Evolutionary conservation across 1,284 basidiomycete genomes (phyloP).

Genomic region (Austropuccinia psidii): DNA sequence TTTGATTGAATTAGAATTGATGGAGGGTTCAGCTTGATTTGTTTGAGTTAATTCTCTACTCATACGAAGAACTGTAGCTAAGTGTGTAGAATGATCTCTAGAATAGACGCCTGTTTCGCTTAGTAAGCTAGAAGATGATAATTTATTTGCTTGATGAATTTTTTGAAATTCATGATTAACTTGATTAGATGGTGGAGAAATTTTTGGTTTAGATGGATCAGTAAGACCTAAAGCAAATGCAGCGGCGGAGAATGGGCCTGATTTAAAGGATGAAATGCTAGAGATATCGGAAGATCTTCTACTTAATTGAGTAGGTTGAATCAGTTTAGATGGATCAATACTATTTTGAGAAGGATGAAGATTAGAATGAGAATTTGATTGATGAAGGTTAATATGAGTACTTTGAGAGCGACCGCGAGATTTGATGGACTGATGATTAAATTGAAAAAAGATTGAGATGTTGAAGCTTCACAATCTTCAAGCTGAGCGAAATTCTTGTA

Average conservation of each 20-base stretch:
- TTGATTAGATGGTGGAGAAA: neutral
- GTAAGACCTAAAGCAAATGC: slow-evolving; percentile 29
- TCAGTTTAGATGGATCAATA: too few species aligned
- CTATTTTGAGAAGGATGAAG: too few species aligned
- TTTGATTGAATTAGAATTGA: too few species aligned
- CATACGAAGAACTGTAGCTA: slow-evolving; percentile 31
- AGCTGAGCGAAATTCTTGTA: too few species aligned
- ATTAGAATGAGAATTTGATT: too few species aligned
- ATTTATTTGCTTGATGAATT: neutral
- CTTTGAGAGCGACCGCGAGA: too few species aligned
- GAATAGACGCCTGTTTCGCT: neutral
- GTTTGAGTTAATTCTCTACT: slow-evolving; percentile 32
- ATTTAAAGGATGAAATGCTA: slow-evolving; percentile 9
- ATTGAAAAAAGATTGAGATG: too few species aligned
- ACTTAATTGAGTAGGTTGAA: too few species aligned
- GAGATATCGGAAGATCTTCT: neutral
- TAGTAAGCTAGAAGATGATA: slow-evolving; percentile 24
- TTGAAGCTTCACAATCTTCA: too few species aligned
- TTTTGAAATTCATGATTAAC: neutral
- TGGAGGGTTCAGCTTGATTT: neutral
- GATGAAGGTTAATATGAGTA: too few species aligned
- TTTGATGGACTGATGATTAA: too few species aligned
- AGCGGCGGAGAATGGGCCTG: slow-evolving; percentile 35
- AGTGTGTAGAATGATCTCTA: neutral
- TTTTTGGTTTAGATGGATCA: too few species aligned